These are phyloP conservation scores for Diaporthe australafricana DNA, from an alignment of 2,329 filamentous ascomycete genomes.

Conservation along the genomic window DNA sequence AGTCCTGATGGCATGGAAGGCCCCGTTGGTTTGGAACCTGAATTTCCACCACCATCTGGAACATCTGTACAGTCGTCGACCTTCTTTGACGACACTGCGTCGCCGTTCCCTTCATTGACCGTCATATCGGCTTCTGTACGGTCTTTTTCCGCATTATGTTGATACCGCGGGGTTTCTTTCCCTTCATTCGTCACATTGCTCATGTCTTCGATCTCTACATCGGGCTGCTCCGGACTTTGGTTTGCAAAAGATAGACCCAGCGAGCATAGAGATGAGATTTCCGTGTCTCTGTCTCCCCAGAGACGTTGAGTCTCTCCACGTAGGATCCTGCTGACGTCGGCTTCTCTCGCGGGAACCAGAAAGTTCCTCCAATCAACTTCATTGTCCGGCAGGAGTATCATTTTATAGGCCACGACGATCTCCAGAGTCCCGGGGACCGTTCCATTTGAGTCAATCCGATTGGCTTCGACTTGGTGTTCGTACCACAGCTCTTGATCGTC, in stretches of 20 bases:
- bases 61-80: background rate
- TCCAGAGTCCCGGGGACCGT: background rate
- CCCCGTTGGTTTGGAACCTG: background rate
- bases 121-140: too few species aligned
- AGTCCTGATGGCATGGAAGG: background rate
- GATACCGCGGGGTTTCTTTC: background rate
- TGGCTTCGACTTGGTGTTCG: background rate
- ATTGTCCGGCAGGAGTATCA: background rate
- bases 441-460: background rate
- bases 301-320: background rate
- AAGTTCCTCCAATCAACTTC: slow-evolving; percentile 14
- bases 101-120: background rate
- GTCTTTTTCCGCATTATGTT: background rate
- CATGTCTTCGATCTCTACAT: background rate
- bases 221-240: too few species aligned
- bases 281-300: background rate
- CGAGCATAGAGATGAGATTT: background rate
- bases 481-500: background rate
- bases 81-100: background rate
- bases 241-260: background rate
- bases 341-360: background rate
- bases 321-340: slow-evolving; percentile 7
- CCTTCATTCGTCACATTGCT: background rate
- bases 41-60: background rate
- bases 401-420: slow-evolving; percentile 5